phyloP scores from a whole-genome alignment of 2,329 filamentous ascomycete species.

The Talaromyces sp. region DNA sequence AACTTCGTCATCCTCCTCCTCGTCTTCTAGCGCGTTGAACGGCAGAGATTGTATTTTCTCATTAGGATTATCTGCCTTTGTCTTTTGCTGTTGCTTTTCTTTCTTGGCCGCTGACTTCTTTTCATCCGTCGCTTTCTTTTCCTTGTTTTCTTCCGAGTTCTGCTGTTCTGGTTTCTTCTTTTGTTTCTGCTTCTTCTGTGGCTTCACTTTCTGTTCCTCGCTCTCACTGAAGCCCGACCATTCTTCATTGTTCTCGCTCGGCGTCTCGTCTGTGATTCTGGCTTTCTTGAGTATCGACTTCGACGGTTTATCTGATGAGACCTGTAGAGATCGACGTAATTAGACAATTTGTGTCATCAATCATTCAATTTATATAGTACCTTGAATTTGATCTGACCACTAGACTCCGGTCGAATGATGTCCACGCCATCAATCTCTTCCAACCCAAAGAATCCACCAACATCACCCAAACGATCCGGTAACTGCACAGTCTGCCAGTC shows the following conservation, averaged over 20 bases:
- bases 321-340: slow-evolving; percentile 21
- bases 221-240: slow-evolving; percentile 65
- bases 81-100: slow-evolving; percentile 26
- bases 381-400: slow-evolving; percentile 45
- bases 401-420: slow-evolving; percentile 64
- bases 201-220: slow-evolving; percentile 29
- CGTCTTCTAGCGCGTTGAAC: slow-evolving; percentile 35
- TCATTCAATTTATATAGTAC: slow-evolving; percentile 23
- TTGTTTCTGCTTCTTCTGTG: slow-evolving; percentile 21
- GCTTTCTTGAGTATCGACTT: slow-evolving; percentile 32
- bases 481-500: slow-evolving; percentile 62
- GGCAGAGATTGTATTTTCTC: slow-evolving; percentile 31
- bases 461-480: slow-evolving; percentile 77
- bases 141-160: slow-evolving; percentile 24
- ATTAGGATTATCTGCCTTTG: slow-evolving; percentile 29
- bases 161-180: slow-evolving; percentile 19
- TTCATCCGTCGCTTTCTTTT: slow-evolving; percentile 38
- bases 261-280: slow-evolving; percentile 14
- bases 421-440: slow-evolving; percentile 92
- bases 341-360: not conserved
- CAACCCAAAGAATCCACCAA: slow-evolving; percentile 88
- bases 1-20: slow-evolving; percentile 51
- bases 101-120: slow-evolving; percentile 19
- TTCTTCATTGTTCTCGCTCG: slow-evolving; percentile 43
- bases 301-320: slow-evolving; percentile 31